Evolutionary conservation across 2,329 filamentous ascomycete species (phyloP).

Genomic region (Celoporthe dispersa): DNA sequence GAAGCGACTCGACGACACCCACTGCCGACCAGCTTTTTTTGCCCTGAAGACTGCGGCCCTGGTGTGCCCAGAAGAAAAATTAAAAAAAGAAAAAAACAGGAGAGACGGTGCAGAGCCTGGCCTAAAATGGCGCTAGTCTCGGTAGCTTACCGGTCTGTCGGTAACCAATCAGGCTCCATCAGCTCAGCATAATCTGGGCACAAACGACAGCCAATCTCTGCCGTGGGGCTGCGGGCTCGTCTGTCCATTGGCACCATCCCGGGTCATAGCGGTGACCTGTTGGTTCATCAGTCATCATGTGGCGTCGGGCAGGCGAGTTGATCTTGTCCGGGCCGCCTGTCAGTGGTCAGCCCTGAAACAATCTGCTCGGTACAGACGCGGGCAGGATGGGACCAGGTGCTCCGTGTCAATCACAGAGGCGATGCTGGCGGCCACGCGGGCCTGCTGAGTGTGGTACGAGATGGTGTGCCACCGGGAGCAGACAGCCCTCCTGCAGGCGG

Average conservation of each 20-base stretch:
- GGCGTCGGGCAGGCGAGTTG: not conserved
- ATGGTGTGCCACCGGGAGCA: not conserved
- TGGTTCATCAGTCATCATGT: not conserved
- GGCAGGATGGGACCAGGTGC: not conserved
- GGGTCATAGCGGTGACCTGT: not conserved
- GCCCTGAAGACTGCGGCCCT: not conserved
- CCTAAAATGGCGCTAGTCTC: conserved; percentile 24
- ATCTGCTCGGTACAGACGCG: not conserved
- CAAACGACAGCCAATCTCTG: conserved; percentile 9
- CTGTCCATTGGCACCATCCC: not conserved
- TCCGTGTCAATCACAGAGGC: not conserved
- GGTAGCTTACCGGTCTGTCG: conserved; percentile 21
- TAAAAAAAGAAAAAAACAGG: not conserved
- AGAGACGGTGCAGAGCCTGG: conserved; percentile 5
- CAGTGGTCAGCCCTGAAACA: not conserved
- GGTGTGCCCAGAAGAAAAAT: not conserved
- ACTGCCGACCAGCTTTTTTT: not conserved
- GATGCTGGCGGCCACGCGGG: not conserved
- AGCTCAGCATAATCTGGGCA: conserved; percentile 9
- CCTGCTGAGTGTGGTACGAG: not conserved
- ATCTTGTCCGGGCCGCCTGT: not conserved
- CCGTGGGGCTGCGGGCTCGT: conserved; percentile 15
- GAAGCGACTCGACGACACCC: not conserved
- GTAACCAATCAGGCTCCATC: conserved; percentile 22
- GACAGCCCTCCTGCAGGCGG: not conserved